Evolutionary conservation across 441 rosid species (phyloP), one percentile per base, ranked within the genome.

Genomic region (Populus hybrid): DNA sequence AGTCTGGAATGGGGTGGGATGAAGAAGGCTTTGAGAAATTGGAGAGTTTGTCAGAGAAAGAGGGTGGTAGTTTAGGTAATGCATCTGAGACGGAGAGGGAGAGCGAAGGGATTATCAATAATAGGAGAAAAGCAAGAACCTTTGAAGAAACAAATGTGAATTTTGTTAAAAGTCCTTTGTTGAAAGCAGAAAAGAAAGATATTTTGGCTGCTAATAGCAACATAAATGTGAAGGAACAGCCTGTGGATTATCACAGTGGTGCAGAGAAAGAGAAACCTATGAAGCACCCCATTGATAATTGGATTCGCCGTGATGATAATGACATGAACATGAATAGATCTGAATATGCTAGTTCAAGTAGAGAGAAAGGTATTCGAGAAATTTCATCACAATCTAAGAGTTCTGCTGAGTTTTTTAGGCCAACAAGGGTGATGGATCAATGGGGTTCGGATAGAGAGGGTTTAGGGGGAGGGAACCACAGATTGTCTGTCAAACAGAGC

Each of bases 361-460:
- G 50, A 46, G 78, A 35, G 57, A 74, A 53, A 57, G 64, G 59
- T 16, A 8, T 59, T 21, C 82, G 69, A 68, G 75, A 50, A 34
- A 50, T 35, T 71, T 66, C 79, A 21, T 67, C 69, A 5, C 66
- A 50, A 50, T 50, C 38, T 6, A 32, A 66, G 36, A 70, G 72
- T 35, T 80, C 72, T 18, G 74, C 67, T 8, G 78, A 74, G 78
- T 67, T 71, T 57, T 77, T 65, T 75, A 81, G 76, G 70, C 78
- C 87, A 9, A 81, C 80, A 63, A 77, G 46, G 40, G 34, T 38
- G 57, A 57, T 12, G 35, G 70, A 66, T 71, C 63, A 32, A 40
- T 50, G 50, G 82, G 85, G 72, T 84, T 69, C 73, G 38, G 78
- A 81, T 61, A 42, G 74, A 70, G 70, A 77, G 71, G 75, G 79